phyloP scores from a whole-genome alignment of 129 eudicot species.

The Kitagawia praeruptora region DNA sequence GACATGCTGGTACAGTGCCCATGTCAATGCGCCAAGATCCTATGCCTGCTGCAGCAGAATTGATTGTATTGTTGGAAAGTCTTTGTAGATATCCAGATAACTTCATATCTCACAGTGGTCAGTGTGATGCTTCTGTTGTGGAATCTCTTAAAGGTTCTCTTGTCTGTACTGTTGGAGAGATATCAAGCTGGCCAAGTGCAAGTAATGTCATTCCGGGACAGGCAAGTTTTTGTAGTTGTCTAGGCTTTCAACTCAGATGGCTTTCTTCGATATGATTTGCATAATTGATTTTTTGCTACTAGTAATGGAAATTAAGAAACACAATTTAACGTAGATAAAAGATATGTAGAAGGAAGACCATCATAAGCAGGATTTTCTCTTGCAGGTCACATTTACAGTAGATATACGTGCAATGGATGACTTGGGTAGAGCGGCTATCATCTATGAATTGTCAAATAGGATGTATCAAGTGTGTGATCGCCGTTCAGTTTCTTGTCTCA shows the following conservation, averaged over 20 bases:
- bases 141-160: slow-evolving; percentile 83
- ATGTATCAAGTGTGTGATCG: slow-evolving; percentile 72
- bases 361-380: not conserved
- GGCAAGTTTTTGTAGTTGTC: slow-evolving; percentile 37
- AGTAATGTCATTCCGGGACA: slow-evolving; percentile 98
- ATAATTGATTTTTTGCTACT: too few relatives aligned
- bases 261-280: not conserved
- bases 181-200: slow-evolving; percentile 98
- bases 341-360: not conserved
- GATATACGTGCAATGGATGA: slow-evolving; percentile 95
- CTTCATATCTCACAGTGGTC: slow-evolving; percentile 49
- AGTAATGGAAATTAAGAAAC: not conserved
- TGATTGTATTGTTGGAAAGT: slow-evolving; percentile 70
- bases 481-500: slow-evolving; percentile 73
- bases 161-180: slow-evolving; percentile 97
- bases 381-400: slow-evolving; percentile 80
- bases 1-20: slow-evolving; percentile 99
- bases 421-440: slow-evolving; percentile 72
- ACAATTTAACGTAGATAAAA: not conserved
- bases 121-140: slow-evolving; percentile 46
- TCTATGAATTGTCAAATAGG: slow-evolving; percentile 70
- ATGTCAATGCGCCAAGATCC: slow-evolving; percentile 97
- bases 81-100: slow-evolving; percentile 76
- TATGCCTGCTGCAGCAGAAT: slow-evolving; percentile 95
- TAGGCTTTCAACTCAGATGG: not conserved